Evolutionary conservation across 2,329 filamentous ascomycete species (phyloP), one percentile per base, ranked within the genome.

Genomic region (Fusarium succisae): DNA sequence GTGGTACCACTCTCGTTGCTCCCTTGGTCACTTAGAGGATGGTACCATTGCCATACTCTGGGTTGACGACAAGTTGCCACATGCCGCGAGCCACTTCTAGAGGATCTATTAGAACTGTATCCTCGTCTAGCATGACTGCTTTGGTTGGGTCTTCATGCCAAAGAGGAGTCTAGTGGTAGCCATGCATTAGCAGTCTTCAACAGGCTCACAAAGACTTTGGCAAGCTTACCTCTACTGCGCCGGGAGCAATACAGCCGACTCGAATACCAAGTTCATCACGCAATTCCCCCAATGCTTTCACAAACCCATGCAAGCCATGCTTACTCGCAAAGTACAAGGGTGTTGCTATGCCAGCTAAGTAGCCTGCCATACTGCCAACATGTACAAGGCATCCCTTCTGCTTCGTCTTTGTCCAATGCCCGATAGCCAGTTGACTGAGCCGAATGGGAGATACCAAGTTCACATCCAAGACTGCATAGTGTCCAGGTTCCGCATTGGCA

Each of bases 261-360:
- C 64, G 64, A 44, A 67, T 60, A 39, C 63, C 65, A n/a, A 84
- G 50, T 43, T 71, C 61, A 51, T 80, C 77, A 28, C 78, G 78
- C 38, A 84, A 63, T 5, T 59, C 73, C 3, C 74, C 79, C 7
- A 84, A 66, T 8, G 75, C 77, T 30, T 76, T 69, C 43, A 82
- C 81, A 55, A 84, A 83, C 5, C 79, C 82, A 17, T 81, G 78
- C 12, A 84, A 69, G 1, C 81, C 83, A 54, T 81, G 78, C 77
- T 84, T 84, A 63, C 79, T 82, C 12, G 82, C 79, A 50, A 78
- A 76, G 66, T 84, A 84, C 26, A 84, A 68, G 14, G 83, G 83
- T 17, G 81, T 80, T 26, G 76, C 74, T 41, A 81, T 75, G 15
- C 66, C 74, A 5, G 74, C 69, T 3, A 74, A 70, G 59, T 82